Evolutionary conservation across 352 stramenopile genomes (phyloP), one percentile per base, ranked within the genome.

Genomic region (Phytophthora macrochlamydospora): DNA sequence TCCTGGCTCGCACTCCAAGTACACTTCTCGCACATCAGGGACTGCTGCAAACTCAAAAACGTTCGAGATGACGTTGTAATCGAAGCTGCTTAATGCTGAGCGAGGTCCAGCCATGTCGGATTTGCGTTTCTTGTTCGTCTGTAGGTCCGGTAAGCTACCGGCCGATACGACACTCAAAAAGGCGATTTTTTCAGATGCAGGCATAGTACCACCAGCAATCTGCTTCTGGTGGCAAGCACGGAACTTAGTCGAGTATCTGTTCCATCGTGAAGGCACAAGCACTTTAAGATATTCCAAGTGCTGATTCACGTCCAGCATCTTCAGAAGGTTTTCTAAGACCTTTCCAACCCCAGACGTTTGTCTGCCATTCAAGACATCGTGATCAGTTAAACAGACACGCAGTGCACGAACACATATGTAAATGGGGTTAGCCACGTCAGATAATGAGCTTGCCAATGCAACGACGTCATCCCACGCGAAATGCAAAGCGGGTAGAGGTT

Each of bases 241-340:
- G 51, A 67, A 67, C 31, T 50, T 40, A 1, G 6, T 11, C 9
- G 6, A 6, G 35, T 40, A 40, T 40, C 35, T 6, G 6, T 40
- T 40, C 6, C 44, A 60, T n/a, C 37, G 42, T 5, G 43, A 29
- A 12, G 59, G 59, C 8, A 60, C 51, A 40, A 45, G 50, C 4
- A 67, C 32, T 30, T 66, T 51, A 11, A 60, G 43, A 48, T 51
- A 54, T 18, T 55, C 59, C 3, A 66, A 35, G 13, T n/a, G 58
- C 45, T 59, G 58, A 32, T 65, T 65, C 31, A 65, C 30, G 18
- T n/a, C 31, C 7, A 65, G 32, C 58, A 65, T 59, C 6, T 65
- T 13, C 31, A 65, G 9, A 42, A 65, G 50, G 2, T n/a, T 31
- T 31, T 66, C 35, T 40, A 40, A 40, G 35, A 11, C 35, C 35